Conservation (phyloP, 768 basidiomycete genomes). For the Psilocybe subaeruginosa region DNA sequence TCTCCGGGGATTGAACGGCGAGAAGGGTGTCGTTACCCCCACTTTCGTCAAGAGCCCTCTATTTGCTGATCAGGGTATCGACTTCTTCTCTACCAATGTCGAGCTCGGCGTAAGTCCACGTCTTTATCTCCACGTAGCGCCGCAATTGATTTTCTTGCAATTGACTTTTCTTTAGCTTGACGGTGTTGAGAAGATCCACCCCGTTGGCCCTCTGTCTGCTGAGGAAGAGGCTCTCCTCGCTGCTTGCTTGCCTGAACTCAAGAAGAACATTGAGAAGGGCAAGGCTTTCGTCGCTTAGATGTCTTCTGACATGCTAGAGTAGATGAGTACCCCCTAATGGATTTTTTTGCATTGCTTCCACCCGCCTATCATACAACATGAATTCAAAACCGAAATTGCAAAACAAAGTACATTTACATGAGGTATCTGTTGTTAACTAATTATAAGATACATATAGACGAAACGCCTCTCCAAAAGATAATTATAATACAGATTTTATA, state of each 20-base stretch:
- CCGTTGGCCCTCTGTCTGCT: constrained; percentile 75
- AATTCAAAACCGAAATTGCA: too few species aligned
- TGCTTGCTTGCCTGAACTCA: constrained; percentile 88
- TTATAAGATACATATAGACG: too few species aligned
- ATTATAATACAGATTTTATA: too few species aligned
- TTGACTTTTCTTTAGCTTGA: constrained; percentile 42
- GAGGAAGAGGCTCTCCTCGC: constrained; percentile 87
- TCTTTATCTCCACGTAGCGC: constrained; percentile 10
- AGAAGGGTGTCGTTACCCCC: constrained; percentile 83
- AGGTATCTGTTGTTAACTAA: too few species aligned
- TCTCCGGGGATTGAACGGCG: constrained; percentile 84
- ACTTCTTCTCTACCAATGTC: constrained; percentile 94
- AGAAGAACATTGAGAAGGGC: constrained; percentile 99
- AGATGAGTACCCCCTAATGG: constrained; percentile 8
- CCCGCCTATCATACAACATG: not conserved
- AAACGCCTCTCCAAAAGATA: too few species aligned
- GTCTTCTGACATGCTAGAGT: constrained; percentile 11
- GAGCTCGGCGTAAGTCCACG: constrained; percentile 83
- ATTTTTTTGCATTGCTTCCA: not conserved
- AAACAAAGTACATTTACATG: too few species aligned
- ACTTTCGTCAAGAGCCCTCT: constrained; percentile 91
- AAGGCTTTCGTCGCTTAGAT: constrained; percentile 66
- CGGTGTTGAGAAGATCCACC: constrained; percentile 93
- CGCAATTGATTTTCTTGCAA: not conserved
- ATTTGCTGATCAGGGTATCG: constrained; percentile 82